These are phyloP conservation scores for Plasmodium chabaudi DNA, from an alignment of 169 alveolate genomes.

Conservation along the genomic window DNA sequence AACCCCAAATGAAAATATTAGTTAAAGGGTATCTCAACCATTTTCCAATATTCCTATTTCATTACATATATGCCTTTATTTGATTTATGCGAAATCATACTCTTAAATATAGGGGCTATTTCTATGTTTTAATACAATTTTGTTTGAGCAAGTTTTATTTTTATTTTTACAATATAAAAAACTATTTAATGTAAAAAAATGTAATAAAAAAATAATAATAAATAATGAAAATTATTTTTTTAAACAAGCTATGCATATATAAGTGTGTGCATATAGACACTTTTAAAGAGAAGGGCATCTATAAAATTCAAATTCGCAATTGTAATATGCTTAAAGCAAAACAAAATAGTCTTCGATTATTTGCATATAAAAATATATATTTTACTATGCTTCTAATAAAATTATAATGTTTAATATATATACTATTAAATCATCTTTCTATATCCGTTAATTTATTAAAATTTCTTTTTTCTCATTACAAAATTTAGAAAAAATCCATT, in stretches of 20 bases:
- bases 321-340: not conserved
- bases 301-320: too few species aligned
- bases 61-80: not conserved
- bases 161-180: constrained; percentile 11
- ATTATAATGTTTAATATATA: too few species aligned
- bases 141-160: constrained; percentile 20
- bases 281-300: too few species aligned
- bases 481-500: too few species aligned
- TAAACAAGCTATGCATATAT: not conserved
- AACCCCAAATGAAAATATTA: too few species aligned
- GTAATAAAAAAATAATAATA: constrained; percentile 15
- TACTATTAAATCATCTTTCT: too few species aligned
- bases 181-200: constrained; percentile 1
- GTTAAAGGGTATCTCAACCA: too few species aligned
- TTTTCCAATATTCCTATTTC: not conserved
- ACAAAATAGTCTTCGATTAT: too few species aligned
- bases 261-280: not conserved
- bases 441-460: too few species aligned
- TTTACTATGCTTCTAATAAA: too few species aligned
- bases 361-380: too few species aligned
- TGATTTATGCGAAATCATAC: constrained; percentile 2
- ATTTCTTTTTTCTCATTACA: too few species aligned
- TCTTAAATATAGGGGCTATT: not conserved
- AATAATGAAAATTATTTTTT: not conserved
- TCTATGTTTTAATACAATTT: not conserved